A percentile compares a stretch with the other conserved stretches of the same genome.
Conservation (phyloP, 1,284 basidiomycete species). For the Sparassis latifolia region DNA sequence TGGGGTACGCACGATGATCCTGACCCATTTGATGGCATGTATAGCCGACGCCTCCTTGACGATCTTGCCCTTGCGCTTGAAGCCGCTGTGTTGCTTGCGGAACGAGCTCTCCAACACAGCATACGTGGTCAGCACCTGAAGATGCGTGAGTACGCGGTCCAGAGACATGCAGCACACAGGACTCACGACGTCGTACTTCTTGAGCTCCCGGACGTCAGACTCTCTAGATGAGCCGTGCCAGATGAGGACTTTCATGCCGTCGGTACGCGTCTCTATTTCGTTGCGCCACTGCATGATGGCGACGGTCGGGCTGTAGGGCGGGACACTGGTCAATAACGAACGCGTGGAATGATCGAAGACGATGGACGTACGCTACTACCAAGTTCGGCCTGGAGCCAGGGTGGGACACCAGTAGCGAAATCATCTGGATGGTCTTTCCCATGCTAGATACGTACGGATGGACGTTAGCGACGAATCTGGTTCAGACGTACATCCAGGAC, state of each 20-base stretch:
- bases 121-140: constrained; percentile 66
- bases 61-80: constrained; percentile 80
- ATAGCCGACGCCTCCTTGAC: constrained; percentile 87
- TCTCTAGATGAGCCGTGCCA: constrained; percentile 86
- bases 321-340: background rate
- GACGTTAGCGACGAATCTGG: constrained; percentile 7
- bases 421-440: constrained; percentile 99
- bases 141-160: constrained; percentile 7
- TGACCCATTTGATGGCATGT: constrained; percentile 85
- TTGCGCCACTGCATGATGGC: constrained; percentile 99
- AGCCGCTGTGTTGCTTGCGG: constrained; percentile 89
- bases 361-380: constrained; percentile 72
- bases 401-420: constrained; percentile 83
- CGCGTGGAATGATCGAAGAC: background rate
- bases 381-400: constrained; percentile 72
- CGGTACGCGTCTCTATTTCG: constrained; percentile 83
- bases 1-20: constrained; percentile 50
- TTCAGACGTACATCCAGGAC: constrained; percentile 9
- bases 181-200: constrained; percentile 84
- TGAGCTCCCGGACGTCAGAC: constrained; percentile 58
- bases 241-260: constrained; percentile 75
- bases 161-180: background rate
- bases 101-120: constrained; percentile 90
- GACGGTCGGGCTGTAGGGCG: constrained; percentile 74
- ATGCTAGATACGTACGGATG: constrained; percentile 47